phyloP scores from a whole-genome alignment of 2,329 filamentous ascomycete genomes.

The Oidium heveae region DNA sequence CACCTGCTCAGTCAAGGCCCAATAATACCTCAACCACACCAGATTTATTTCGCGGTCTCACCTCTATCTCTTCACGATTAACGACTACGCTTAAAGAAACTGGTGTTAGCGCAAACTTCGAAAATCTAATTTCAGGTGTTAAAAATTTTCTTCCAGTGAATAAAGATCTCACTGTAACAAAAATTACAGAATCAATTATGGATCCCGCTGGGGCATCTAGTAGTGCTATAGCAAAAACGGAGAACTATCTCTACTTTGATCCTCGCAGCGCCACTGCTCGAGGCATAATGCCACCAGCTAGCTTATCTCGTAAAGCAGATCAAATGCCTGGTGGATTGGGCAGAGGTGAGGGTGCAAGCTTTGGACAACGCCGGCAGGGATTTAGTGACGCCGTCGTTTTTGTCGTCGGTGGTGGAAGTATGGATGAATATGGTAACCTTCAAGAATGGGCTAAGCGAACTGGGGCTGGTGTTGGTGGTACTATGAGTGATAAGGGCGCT shows the following conservation, averaged over 20 bases:
- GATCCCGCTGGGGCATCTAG: conserved; percentile 75
- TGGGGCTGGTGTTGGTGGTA: conserved; percentile 22
- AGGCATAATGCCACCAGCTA: conserved; percentile 68
- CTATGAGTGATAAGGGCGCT: conserved; percentile 22
- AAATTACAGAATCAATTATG: conserved; percentile 96
- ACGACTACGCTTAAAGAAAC: conserved; percentile 89
- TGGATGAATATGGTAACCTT: conserved; percentile 96
- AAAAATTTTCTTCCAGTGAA: conserved; percentile 97
- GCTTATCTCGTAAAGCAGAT: conserved; percentile 23
- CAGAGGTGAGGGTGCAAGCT: conserved; percentile 51
- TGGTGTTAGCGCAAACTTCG: conserved; percentile 64
- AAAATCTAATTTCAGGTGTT: conserved; percentile 81
- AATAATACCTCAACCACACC: conserved; percentile 29
- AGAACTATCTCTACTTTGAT: conserved; percentile 93
- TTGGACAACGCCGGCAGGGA: conserved; percentile 72
- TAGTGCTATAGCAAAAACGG: conserved; percentile 84
- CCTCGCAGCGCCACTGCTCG: conserved; percentile 79
- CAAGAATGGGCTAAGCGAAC: conserved; percentile 85
- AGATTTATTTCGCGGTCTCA: conserved; percentile 83
- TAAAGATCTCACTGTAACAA: conserved; percentile 85
- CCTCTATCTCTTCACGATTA: conserved; percentile 68
- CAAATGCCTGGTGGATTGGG: conserved; percentile 22
- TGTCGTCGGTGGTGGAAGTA: conserved; percentile 82
- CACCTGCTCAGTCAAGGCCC: conserved; percentile 34
- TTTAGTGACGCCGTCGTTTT: conserved; percentile 88